Evolutionary conservation across 768 basidiomycete genomes (phyloP), one percentile per base, ranked within the genome.

Genomic region (Tylopilus rubrobrunneus): DNA sequence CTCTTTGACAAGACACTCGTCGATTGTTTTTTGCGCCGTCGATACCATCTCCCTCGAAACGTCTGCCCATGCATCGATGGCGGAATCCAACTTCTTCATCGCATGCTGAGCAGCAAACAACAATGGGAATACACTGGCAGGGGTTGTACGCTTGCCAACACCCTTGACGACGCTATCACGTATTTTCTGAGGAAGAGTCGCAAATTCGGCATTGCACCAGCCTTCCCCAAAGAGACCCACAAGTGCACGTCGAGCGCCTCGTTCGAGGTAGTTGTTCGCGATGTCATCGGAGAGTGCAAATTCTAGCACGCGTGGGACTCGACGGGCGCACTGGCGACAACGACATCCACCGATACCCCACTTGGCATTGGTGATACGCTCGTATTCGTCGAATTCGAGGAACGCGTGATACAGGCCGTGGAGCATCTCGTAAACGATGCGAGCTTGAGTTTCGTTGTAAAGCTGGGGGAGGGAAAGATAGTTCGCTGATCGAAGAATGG

Each of bases 321-420:
- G 81, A 9, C 86, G 76, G 0, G 89, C 82, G 64, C 92, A 97
- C 59, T 90, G 88, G 31, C 85, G 78, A 62, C 94, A 96, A 39
- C 86, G 78, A 67, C 92, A 94, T 1, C 90, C 91, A 3, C 86
- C 87, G 0, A 83, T 83, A 27, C 88, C 90, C 90, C 90, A 93
- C 56, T 82, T 82, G 34, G 88, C 83, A 0, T 76, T 79, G 0
- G 87, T 90, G 59, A 88, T 76, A 12, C 76, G 73, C 59, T 92
- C 89, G 66, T 92, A 92, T 56, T 85, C 84, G n/a, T 79, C 70
- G 63, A 92, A 91, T 27, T 86, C 81, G 44, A 90, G 77, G 63
- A 86, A 89, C 2, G 89, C 87, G 62, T 90, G 90, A 71, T 87
- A 92, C 40, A 95, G 82, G 2, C 93, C 92, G 62, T 95, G 93